Evolutionary conservation across 768 basidiomycete species (phyloP).

Genomic region (Hemileccinum impolitum): DNA sequence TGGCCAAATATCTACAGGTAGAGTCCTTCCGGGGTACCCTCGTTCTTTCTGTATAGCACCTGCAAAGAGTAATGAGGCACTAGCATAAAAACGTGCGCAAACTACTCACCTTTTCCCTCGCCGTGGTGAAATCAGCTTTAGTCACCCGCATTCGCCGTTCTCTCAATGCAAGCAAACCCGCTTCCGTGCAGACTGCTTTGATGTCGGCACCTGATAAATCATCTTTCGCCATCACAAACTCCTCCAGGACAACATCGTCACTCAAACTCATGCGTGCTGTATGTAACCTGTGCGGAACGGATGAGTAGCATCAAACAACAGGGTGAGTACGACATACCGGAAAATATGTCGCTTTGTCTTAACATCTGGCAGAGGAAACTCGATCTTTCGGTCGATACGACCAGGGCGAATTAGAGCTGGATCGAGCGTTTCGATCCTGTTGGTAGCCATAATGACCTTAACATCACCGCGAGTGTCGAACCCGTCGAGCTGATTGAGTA

Average conservation of each 20-base stretch:
- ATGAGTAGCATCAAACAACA: slow-evolving; percentile 5
- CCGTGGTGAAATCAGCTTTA: slow-evolving; percentile 85
- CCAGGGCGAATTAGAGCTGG: slow-evolving; percentile 98
- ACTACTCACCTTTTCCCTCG: slow-evolving; percentile 81
- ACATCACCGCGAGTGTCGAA: slow-evolving; percentile 99
- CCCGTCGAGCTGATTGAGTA: slow-evolving; percentile 98
- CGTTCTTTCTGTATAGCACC: slow-evolving; percentile 95
- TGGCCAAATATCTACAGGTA: slow-evolving; percentile 53
- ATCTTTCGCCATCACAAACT: slow-evolving; percentile 94
- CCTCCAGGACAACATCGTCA: slow-evolving; percentile 90
- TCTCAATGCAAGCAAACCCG: slow-evolving; percentile 90
- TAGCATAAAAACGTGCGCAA: neutral
- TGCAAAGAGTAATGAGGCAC: slow-evolving; percentile 27
- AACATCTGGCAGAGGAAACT: slow-evolving; percentile 94
- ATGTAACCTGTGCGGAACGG: slow-evolving; percentile 55
- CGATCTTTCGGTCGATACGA: slow-evolving; percentile 98
- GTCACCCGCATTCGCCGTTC: slow-evolving; percentile 94
- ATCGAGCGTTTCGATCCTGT: slow-evolving; percentile 94
- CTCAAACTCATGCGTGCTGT: slow-evolving; percentile 91
- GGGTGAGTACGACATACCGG: slow-evolving; percentile 46
- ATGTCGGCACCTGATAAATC: slow-evolving; percentile 97
- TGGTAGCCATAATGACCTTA: slow-evolving; percentile 99
- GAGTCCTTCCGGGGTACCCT: slow-evolving; percentile 88
- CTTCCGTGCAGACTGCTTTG: slow-evolving; percentile 98
- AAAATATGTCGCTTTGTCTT: slow-evolving; percentile 99